These are phyloP conservation scores for Cupressus sempervirens DNA, from an alignment of 75 land plant genomes.

Conservation along the genomic window DNA sequence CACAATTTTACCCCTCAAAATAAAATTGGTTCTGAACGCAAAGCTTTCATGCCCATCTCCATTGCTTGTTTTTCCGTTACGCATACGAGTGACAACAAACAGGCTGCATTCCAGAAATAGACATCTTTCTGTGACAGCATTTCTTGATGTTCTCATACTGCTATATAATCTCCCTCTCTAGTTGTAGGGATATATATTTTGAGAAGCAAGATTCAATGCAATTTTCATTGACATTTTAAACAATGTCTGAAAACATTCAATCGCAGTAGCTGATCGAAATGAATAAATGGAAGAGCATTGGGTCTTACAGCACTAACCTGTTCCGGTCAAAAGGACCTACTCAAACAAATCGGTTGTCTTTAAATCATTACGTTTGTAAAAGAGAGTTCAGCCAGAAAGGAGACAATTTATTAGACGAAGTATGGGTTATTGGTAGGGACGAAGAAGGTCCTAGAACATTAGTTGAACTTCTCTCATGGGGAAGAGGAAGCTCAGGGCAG, in stretches of 20 bases:
- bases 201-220: not conserved
- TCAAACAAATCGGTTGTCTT: not conserved
- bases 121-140: not conserved
- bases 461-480: constrained; percentile 76
- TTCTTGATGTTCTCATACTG: not conserved
- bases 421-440: not conserved
- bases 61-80: too few relatives aligned
- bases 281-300: not conserved
- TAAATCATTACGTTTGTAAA: not conserved
- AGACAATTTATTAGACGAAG: not conserved
- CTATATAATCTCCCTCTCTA: not conserved
- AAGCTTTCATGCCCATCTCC: too few relatives aligned
- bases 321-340: not conserved
- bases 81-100: not conserved
- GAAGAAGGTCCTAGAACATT: constrained; percentile 10
- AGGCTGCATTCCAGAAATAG: not conserved
- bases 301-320: not conserved
- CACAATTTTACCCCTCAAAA: too few relatives aligned
- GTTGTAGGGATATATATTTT: not conserved
- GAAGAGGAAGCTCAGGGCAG: constrained; percentile 80
- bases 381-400: not conserved
- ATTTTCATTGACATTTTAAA: not conserved
- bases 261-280: not conserved
- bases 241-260: not conserved
- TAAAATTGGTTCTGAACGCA: too few relatives aligned